Evolutionary conservation across 768 basidiomycete species (phyloP), one percentile per base, ranked within the genome.

Genomic region (Neoboletus brunneissimus): DNA sequence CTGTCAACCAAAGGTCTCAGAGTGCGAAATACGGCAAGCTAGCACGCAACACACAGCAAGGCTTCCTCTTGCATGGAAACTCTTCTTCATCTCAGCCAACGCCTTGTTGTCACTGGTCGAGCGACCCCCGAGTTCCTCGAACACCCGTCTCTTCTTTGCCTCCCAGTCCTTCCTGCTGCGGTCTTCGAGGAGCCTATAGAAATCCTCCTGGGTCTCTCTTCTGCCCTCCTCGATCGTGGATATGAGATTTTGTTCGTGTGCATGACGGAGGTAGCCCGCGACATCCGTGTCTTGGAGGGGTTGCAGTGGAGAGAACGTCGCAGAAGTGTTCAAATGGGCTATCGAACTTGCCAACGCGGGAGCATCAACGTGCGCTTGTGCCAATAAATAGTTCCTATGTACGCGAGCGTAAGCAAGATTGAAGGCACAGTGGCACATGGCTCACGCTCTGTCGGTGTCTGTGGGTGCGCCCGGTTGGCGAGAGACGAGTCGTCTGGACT

Each of bases 251-350:
- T 95, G 94, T 67, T 98, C 94, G 65, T 96, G 92, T 1, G 91
- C 90, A 72, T 94, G 90, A n/a, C 91, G 88, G 23, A 96, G 84
- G 68, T 91, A 95, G n/a, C 92, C 92, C 34, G 89, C 85, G 50
- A 96, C 89, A 67, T 97, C 94, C 0, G 90, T 94, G 75, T 97
- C 94, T 65, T 90, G 88, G n/a, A 96, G 80, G 5, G 92, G 89
- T 66, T 93, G 91, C n/a, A 94, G 77, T 0, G 93, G 91, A 23
- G 89, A 84, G 70, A 94, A 96, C 0, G 91, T 95, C 5, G 88
- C 77, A 1, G 87, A 76, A 3, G 91, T 84, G 66, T 94, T 90
- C 59, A 94, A 75, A 59, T 89, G 84, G 5, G 91, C 88, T 55
- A 98, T 94, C 0, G 89, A 89, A 61, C 79, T 83, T 10, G 86